Evolutionary conservation across 2,329 filamentous ascomycete genomes (phyloP).

Genomic region (Aspergillus jensenii): DNA sequence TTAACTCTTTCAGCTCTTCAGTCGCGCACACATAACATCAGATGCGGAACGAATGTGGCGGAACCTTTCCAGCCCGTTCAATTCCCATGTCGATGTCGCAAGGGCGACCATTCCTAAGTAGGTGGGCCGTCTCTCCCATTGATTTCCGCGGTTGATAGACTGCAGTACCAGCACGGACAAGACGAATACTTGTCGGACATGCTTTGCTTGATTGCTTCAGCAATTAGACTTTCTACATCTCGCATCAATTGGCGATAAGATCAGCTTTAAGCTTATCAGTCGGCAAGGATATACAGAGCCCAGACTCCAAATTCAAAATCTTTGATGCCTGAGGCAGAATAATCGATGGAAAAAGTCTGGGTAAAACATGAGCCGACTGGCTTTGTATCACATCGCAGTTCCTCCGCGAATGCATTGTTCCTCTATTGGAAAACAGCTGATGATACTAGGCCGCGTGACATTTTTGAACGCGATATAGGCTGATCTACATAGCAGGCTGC

Average conservation of each 20-base stretch:
- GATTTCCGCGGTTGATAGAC: too few species aligned
- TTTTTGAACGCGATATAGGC: not conserved
- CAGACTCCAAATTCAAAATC: not conserved
- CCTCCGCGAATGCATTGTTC: not conserved
- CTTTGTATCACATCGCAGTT: not conserved
- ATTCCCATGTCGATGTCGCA: not conserved
- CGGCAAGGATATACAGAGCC: not conserved
- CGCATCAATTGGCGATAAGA: not conserved
- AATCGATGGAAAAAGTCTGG: conserved; percentile 13
- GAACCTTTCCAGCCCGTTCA: not conserved
- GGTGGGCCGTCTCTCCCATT: not conserved
- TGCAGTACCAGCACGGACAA: not conserved
- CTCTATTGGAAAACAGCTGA: not conserved
- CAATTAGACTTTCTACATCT: not conserved
- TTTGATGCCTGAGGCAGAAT: not conserved
- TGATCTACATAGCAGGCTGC: not conserved
- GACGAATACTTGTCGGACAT: not conserved
- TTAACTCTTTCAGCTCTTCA: not conserved
- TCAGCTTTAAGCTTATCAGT: not conserved
- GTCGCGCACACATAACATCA: too few species aligned
- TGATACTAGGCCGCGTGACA: not conserved
- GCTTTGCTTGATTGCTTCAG: not conserved
- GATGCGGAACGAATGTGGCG: not conserved
- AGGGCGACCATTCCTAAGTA: not conserved
- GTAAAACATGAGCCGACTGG: conserved; percentile 19